These are phyloP conservation scores for Cyberlindnera americana DNA, from an alignment of 805 yeast species.

Conservation along the genomic window DNA sequence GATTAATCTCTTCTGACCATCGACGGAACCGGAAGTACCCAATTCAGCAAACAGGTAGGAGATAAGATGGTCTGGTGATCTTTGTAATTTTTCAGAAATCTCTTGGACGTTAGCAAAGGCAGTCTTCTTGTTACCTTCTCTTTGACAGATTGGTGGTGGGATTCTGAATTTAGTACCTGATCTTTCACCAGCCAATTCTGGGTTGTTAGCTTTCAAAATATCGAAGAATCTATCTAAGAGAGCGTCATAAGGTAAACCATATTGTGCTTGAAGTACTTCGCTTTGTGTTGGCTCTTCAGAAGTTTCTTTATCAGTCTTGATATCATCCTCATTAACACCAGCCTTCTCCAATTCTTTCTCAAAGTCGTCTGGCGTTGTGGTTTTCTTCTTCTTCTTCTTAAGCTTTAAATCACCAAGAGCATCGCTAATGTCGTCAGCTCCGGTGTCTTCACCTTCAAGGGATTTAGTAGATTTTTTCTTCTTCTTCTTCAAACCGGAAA, in stretches of 20 bases:
- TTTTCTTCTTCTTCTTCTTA: constrained; percentile 88
- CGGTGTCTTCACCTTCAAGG: constrained; percentile 35
- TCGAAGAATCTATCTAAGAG: constrained; percentile 82
- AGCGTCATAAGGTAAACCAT: constrained; percentile 69
- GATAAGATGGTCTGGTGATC: constrained; percentile 95
- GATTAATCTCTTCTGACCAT: constrained; percentile 94
- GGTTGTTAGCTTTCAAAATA: constrained; percentile 87
- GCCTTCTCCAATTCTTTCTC: constrained; percentile 89
- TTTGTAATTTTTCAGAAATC: constrained; percentile 88
- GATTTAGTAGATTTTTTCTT: constrained; percentile 60
- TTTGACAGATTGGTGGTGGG: constrained; percentile 94
- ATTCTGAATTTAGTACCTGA: constrained; percentile 89
- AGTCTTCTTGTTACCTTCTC: constrained; percentile 97
- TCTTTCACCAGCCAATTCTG: constrained; percentile 97
- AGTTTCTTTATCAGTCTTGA: constrained; percentile 21
- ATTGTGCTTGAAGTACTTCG: constrained; percentile 37
- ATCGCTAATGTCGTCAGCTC: constrained; percentile 47
- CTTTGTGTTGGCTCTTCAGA: constrained; percentile 21
- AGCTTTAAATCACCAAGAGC: constrained; percentile 67
- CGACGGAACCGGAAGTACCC: constrained; percentile 99
- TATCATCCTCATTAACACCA: constrained; percentile 57
- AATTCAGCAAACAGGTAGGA: constrained; percentile 96
- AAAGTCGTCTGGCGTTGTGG: constrained; percentile 65
- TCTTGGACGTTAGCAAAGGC: constrained; percentile 94
- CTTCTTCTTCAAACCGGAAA: constrained; percentile 81